phyloP scores from a whole-genome alignment of 208 protist genomes.

The Endotrypanum monterogeii region DNA sequence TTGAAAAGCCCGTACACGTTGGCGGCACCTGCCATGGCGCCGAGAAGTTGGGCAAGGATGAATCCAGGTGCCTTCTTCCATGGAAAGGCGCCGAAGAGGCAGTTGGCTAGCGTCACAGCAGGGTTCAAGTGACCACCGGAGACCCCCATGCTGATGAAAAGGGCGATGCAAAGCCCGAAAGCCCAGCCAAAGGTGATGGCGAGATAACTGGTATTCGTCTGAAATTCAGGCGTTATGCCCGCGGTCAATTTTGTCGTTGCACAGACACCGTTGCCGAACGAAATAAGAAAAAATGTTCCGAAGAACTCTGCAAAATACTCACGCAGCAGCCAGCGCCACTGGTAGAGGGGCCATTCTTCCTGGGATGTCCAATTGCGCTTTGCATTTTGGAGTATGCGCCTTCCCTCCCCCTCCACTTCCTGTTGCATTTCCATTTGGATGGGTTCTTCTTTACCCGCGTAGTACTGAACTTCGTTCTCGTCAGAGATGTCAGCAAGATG shows the following conservation, averaged over 20 bases:
- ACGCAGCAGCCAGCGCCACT: slow-evolving; percentile 31
- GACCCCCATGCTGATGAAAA: slow-evolving; percentile 47
- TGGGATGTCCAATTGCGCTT: slow-evolving; percentile 14
- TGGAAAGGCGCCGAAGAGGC: slow-evolving; percentile 41
- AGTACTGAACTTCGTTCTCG: slow-evolving; percentile 7
- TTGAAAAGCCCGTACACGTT: slow-evolving; percentile 46
- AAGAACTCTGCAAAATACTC: slow-evolving; percentile 64
- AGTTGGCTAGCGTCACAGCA: slow-evolving; percentile 49
- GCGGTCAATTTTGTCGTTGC: slow-evolving; percentile 30
- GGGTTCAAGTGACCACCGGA: slow-evolving; percentile 63
- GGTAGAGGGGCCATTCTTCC: slow-evolving; percentile 37
- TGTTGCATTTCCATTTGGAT: not conserved
- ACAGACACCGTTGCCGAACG: slow-evolving; percentile 43
- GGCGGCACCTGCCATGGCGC: slow-evolving; percentile 36
- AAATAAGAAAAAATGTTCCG: slow-evolving; percentile 50
- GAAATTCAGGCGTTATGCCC: slow-evolving; percentile 3
- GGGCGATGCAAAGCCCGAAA: slow-evolving; percentile 37
- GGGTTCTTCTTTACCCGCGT: slow-evolving; percentile 13
- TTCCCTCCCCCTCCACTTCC: slow-evolving; percentile 1
- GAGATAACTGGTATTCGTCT: slow-evolving; percentile 29
- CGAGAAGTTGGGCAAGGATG: slow-evolving; percentile 43
- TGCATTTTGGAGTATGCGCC: not conserved
- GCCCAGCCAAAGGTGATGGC: slow-evolving; percentile 50
- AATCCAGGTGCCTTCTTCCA: slow-evolving; percentile 54
- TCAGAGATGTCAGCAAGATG: not conserved